A percentile compares a stretch with the other conserved stretches of the same genome.
Conservation (phyloP, 2,329 filamentous ascomycete species). For the Paecilomyces formosus region DNA sequence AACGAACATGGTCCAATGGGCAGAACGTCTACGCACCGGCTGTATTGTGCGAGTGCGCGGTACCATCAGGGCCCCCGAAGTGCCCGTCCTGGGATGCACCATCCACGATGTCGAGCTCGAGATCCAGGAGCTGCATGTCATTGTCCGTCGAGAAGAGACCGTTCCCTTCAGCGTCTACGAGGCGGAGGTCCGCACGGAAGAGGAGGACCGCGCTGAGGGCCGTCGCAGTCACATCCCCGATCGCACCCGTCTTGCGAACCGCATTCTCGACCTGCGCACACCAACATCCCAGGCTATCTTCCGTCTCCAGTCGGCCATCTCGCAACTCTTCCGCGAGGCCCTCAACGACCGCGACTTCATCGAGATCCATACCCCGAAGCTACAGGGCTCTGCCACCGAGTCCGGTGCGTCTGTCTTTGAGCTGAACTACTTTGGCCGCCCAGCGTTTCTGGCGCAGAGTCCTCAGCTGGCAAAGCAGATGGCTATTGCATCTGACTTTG, state of each 20-base stretch:
- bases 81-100: slow-evolving; percentile 66
- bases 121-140: slow-evolving; percentile 58
- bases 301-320: slow-evolving; percentile 73
- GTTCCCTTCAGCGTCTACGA: slow-evolving; percentile 65
- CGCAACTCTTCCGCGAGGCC: slow-evolving; percentile 68
- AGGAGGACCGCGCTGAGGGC: slow-evolving; percentile 49
- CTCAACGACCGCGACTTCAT: slow-evolving; percentile 73
- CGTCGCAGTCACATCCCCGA: slow-evolving; percentile 58
- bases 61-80: slow-evolving; percentile 62
- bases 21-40: slow-evolving; percentile 72
- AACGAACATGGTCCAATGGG: slow-evolving; percentile 76
- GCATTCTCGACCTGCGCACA: slow-evolving; percentile 79
- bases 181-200: slow-evolving; percentile 54
- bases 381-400: slow-evolving; percentile 84
- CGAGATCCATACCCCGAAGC: slow-evolving; percentile 88
- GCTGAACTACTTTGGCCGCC: slow-evolving; percentile 82
- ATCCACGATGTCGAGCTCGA: slow-evolving; percentile 70
- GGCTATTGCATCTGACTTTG: slow-evolving; percentile 82
- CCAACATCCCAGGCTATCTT: slow-evolving; percentile 81
- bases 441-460: slow-evolving; percentile 83
- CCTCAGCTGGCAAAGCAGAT: slow-evolving; percentile 92
- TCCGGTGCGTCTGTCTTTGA: slow-evolving; percentile 88
- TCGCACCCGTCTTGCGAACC: slow-evolving; percentile 66
- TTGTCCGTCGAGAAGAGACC: slow-evolving; percentile 53
- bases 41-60: slow-evolving; percentile 72